Conservation (phyloP, 768 basidiomycete genomes). For the Mycena venus region DNA sequence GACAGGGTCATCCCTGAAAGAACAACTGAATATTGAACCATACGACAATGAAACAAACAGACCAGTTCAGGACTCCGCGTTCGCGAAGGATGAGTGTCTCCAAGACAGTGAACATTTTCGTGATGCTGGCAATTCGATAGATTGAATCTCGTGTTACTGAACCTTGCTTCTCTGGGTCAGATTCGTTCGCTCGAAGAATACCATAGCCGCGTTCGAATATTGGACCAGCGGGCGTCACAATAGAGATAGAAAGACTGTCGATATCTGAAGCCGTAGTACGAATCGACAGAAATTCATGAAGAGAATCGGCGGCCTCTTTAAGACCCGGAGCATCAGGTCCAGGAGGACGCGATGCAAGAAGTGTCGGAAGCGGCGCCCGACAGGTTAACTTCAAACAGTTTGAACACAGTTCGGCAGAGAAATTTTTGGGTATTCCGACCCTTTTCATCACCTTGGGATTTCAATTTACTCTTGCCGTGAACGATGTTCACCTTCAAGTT, state of each 20-base stretch:
- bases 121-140: slow-evolving; percentile 66
- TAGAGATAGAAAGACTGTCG: slow-evolving; percentile 63
- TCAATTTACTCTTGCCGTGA: background rate
- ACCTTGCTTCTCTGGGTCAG: slow-evolving; percentile 32
- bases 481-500: slow-evolving; percentile 26
- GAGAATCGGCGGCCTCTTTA: slow-evolving; percentile 17
- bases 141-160: slow-evolving; percentile 58
- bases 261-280: slow-evolving; percentile 51
- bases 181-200: slow-evolving; percentile 58
- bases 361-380: slow-evolving; percentile 26
- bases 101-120: slow-evolving; percentile 64
- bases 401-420: background rate
- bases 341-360: slow-evolving; percentile 26
- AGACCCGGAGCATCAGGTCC: slow-evolving; percentile 5
- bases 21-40: background rate
- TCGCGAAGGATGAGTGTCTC: slow-evolving; percentile 65
- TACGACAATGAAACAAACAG: slow-evolving; percentile 16
- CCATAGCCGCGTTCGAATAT: slow-evolving; percentile 63
- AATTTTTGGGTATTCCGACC: background rate
- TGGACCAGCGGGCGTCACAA: slow-evolving; percentile 60
- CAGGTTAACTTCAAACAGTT: slow-evolving; percentile 8
- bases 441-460: background rate
- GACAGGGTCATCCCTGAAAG: slow-evolving; percentile 63
- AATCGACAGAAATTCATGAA: slow-evolving; percentile 45
- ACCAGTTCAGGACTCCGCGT: slow-evolving; percentile 56